Evolutionary conservation across 2,329 filamentous ascomycete genomes (phyloP).

Genomic region (Leptographium lundbergii): DNA sequence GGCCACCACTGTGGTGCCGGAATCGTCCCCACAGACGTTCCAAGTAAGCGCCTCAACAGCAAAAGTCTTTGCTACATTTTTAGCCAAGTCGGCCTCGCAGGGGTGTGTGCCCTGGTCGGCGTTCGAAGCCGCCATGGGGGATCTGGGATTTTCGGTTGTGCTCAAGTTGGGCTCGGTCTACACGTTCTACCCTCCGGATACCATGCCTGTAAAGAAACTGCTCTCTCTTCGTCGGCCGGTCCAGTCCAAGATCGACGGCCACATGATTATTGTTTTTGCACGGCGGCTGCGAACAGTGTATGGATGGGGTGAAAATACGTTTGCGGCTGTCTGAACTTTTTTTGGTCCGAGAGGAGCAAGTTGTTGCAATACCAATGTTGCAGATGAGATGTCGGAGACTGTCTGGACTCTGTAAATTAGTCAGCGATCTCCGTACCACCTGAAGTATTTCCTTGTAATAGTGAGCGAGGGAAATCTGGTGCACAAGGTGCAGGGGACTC

Average conservation of each 20-base stretch:
- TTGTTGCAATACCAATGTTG: too few species aligned
- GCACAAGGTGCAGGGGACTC: too few species aligned
- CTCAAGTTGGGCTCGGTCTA: constrained; percentile 29
- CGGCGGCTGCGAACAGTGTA: constrained; percentile 21
- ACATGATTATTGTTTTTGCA: constrained; percentile 16
- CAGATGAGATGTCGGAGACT: too few species aligned
- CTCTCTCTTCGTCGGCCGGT: constrained; percentile 26
- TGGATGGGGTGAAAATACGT: constrained; percentile 23
- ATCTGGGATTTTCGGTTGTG: constrained; percentile 26
- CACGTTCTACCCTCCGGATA: constrained; percentile 22
- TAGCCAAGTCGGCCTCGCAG: constrained; percentile 14
- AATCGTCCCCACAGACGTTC: constrained; percentile 11
- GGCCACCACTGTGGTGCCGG: background rate
- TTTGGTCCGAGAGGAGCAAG: too few species aligned
- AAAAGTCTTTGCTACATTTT: constrained; percentile 24
- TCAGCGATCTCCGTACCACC: too few species aligned
- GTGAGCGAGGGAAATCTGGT: too few species aligned
- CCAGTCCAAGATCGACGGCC: constrained; percentile 22
- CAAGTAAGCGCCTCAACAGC: constrained; percentile 25
- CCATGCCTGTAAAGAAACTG: constrained; percentile 14
- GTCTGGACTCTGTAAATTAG: too few species aligned
- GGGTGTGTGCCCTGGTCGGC: constrained; percentile 22
- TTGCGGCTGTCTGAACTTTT: constrained; percentile 8
- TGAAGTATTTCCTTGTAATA: too few species aligned
- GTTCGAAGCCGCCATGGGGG: constrained; percentile 28